Conservation (phyloP, 306 rosid species). For the Morella rubra region DNA sequence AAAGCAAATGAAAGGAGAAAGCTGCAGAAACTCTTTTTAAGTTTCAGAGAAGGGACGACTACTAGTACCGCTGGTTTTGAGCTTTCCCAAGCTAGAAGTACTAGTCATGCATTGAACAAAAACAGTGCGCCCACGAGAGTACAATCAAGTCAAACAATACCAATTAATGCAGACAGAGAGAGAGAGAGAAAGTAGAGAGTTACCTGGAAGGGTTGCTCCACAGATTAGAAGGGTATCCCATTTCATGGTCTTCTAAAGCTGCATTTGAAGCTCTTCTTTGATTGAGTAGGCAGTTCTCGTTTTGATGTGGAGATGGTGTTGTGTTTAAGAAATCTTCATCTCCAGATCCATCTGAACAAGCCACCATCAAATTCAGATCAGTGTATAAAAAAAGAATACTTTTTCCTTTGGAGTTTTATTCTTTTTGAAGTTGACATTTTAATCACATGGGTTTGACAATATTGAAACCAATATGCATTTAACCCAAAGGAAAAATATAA, state of each 20-base stretch:
- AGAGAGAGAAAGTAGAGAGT: conserved; percentile 12
- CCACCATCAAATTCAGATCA: conserved; percentile 11
- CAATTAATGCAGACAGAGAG: conserved; percentile 2
- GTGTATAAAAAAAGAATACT: neutral
- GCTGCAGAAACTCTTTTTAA: conserved; percentile 44
- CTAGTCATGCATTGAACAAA: neutral
- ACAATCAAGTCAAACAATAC: conserved; percentile 22
- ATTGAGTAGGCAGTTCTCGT: conserved; percentile 42
- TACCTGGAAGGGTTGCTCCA: conserved; percentile 78
- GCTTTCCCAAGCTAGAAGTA: conserved; percentile 34
- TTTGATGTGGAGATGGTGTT: conserved; percentile 43
- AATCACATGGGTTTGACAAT: neutral
- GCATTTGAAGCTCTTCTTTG: conserved; percentile 46
- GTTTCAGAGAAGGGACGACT: conserved; percentile 40
- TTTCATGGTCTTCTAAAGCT: conserved; percentile 49
- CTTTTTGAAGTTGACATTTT: neutral
- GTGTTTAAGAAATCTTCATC: conserved; percentile 71
- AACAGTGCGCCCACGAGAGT: neutral
- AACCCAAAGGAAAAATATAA: neutral
- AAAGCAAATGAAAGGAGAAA: conserved; percentile 46
- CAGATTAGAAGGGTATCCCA: conserved; percentile 45
- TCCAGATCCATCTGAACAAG: conserved; percentile 59
- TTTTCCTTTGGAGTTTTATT: neutral
- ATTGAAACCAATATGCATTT: neutral
- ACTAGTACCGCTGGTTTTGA: conserved; percentile 26